phyloP scores from a whole-genome alignment of 2,329 filamentous ascomycete species.

The Massarina eburnea region DNA sequence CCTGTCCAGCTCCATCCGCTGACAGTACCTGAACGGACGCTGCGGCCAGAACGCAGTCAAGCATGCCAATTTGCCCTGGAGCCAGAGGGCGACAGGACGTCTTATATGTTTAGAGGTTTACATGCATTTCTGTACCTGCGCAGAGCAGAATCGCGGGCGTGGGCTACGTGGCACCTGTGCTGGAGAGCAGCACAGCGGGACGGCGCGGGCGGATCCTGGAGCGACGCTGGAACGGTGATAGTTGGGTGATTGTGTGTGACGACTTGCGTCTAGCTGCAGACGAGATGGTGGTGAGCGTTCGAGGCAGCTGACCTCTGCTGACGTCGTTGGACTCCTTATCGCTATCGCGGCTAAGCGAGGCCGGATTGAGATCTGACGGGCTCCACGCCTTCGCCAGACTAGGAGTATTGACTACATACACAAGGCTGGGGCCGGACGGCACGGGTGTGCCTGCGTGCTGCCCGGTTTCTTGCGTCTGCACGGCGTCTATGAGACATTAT shows the following conservation, averaged over 20 bases:
- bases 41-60: neutral
- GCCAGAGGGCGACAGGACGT: slow-evolving; percentile 12
- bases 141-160: slow-evolving; percentile 24
- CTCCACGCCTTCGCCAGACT: neutral
- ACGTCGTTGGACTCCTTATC: slow-evolving; percentile 9
- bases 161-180: slow-evolving; percentile 40
- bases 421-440: neutral
- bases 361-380: slow-evolving; percentile 8
- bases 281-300: slow-evolving; percentile 7
- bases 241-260: slow-evolving; percentile 24
- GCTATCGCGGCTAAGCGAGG: slow-evolving; percentile 11
- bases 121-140: slow-evolving; percentile 27
- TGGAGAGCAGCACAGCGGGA: slow-evolving; percentile 36
- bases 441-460: slow-evolving; percentile 10
- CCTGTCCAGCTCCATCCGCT: slow-evolving; percentile 28
- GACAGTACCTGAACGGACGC: slow-evolving; percentile 24
- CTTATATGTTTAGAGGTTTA: slow-evolving; percentile 26
- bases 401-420: neutral
- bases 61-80: neutral
- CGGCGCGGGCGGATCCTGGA: slow-evolving; percentile 42
- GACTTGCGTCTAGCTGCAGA: slow-evolving; percentile 31
- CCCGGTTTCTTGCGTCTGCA: slow-evolving; percentile 6
- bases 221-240: slow-evolving; percentile 28
- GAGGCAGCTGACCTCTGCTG: slow-evolving; percentile 3
- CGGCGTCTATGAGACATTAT: slow-evolving; percentile 7